Evolutionary conservation across 306 rosid genomes (phyloP).

Genomic region (Echinosophora koreensis): DNA sequence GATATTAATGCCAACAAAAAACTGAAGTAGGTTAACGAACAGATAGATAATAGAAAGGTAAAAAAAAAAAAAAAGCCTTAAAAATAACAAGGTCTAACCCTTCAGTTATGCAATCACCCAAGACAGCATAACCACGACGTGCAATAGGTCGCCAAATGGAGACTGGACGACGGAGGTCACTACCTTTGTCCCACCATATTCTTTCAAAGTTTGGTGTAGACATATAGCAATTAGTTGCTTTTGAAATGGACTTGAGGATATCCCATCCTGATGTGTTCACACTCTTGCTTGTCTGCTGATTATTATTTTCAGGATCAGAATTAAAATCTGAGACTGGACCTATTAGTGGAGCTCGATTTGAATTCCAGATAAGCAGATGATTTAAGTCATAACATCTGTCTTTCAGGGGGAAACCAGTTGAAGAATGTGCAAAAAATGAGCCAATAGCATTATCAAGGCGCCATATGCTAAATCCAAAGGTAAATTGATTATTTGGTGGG

Average conservation of each 20-base stretch:
- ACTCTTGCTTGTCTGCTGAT: slow-evolving; percentile 60
- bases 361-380: slow-evolving; percentile 88
- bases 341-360: slow-evolving; percentile 58
- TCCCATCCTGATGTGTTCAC: slow-evolving; percentile 87
- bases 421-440: slow-evolving; percentile 83
- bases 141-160: slow-evolving; percentile 94
- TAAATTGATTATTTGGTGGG: slow-evolving; percentile 60
- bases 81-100: slow-evolving; percentile 70
- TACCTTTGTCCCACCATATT: slow-evolving; percentile 99
- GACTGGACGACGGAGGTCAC: slow-evolving; percentile 80
- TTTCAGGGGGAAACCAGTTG: slow-evolving; percentile 61
- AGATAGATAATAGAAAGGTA: slow-evolving; percentile 7
- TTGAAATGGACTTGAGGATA: slow-evolving; percentile 77
- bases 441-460: slow-evolving; percentile 89
- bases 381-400: slow-evolving; percentile 70
- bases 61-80: slow-evolving; percentile 1
- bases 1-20: slow-evolving; percentile 32
- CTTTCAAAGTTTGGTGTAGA: slow-evolving; percentile 96
- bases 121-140: slow-evolving; percentile 76
- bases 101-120: slow-evolving; percentile 96
- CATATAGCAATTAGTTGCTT: slow-evolving; percentile 69
- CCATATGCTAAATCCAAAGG: slow-evolving; percentile 90
- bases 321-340: slow-evolving; percentile 58
- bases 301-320: slow-evolving; percentile 55
- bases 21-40: slow-evolving; percentile 29